A percentile compares a stretch with the other conserved stretches of the same genome.
Conservation (phyloP, 495 filamentous ascomycete genomes). For the Penicillium canariense region DNA sequence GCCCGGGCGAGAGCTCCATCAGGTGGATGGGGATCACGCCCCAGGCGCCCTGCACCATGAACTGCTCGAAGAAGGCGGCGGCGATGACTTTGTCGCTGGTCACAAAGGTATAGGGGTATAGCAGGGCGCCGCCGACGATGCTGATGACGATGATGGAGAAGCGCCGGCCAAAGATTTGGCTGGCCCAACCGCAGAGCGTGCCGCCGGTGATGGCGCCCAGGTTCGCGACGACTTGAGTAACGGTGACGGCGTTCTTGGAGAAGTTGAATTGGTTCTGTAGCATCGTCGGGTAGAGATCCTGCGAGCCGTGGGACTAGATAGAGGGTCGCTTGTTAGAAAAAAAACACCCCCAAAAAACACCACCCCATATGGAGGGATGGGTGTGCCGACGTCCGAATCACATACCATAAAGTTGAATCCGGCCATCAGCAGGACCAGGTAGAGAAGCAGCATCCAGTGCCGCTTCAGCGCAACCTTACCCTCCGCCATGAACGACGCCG, state of each 20-base stretch:
- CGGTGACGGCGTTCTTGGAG: slow-evolving; percentile 65
- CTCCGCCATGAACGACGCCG: slow-evolving; percentile 66
- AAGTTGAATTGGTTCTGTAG: slow-evolving; percentile 75
- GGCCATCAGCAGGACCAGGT: slow-evolving; percentile 82
- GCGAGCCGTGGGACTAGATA: slow-evolving; percentile 71
- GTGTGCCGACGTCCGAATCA: too few relatives aligned
- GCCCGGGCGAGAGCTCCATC: slow-evolving; percentile 80
- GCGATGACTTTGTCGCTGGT: slow-evolving; percentile 62
- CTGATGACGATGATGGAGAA: slow-evolving; percentile 77
- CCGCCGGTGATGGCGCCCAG: slow-evolving; percentile 77
- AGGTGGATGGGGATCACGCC: slow-evolving; percentile 82
- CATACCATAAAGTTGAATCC: slow-evolving; percentile 86
- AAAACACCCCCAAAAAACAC: too few relatives aligned
- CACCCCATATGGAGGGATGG: too few relatives aligned
- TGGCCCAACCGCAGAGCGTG: slow-evolving; percentile 72
- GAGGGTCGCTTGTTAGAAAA: background rate
- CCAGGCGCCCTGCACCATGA: slow-evolving; percentile 86
- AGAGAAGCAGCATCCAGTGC: slow-evolving; percentile 77
- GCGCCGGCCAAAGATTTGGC: slow-evolving; percentile 78
- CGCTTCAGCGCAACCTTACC: slow-evolving; percentile 71
- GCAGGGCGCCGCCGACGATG: slow-evolving; percentile 71
- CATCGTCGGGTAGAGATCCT: slow-evolving; percentile 90
- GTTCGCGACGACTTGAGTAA: slow-evolving; percentile 84
- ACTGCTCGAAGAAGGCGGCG: slow-evolving; percentile 88
- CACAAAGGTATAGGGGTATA: slow-evolving; percentile 83